phyloP scores from a whole-genome alignment of 106 monocot species.

The Allium cepa region DNA sequence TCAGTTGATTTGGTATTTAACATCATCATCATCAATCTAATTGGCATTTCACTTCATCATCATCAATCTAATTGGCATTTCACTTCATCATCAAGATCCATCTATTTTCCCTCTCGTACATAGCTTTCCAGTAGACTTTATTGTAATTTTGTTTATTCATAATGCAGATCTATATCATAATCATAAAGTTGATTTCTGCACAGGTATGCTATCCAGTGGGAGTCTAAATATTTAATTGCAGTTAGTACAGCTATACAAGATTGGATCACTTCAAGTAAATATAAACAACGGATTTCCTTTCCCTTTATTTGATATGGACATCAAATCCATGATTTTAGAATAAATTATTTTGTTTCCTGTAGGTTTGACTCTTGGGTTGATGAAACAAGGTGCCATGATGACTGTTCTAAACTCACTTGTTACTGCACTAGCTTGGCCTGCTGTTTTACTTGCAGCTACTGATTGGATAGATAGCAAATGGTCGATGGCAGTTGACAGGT shows the following conservation, averaged over 20 bases:
- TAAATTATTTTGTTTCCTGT: slow-evolving; percentile 7
- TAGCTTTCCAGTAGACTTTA: too few species aligned
- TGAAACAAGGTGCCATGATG: slow-evolving; percentile 97
- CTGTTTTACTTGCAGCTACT: slow-evolving; percentile 74
- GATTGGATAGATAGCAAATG: slow-evolving; percentile 97
- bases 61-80: too few species aligned
- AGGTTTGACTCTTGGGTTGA: slow-evolving; percentile 68
- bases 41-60: too few species aligned
- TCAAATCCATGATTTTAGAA: slow-evolving; percentile 2
- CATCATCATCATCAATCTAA: too few species aligned
- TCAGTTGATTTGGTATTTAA: too few species aligned
- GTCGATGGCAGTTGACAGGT: slow-evolving; percentile 97
- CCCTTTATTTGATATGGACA: background rate
- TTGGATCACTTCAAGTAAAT: slow-evolving; percentile 92
- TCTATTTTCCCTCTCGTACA: too few species aligned
- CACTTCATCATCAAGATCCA: too few species aligned
- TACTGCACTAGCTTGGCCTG: slow-evolving; percentile 85
- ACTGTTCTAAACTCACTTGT: slow-evolving; percentile 76
- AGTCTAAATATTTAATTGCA: slow-evolving; percentile 80
- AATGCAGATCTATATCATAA: slow-evolving; percentile 1
- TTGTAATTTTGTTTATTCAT: too few species aligned
- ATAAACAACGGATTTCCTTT: background rate
- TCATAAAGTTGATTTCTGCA: slow-evolving; percentile 5
- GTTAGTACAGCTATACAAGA: slow-evolving; percentile 93
- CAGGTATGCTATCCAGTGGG: slow-evolving; percentile 95